Conservation (phyloP, 2,329 filamentous ascomycete genomes). For the Rutstroemia sp. region DNA sequence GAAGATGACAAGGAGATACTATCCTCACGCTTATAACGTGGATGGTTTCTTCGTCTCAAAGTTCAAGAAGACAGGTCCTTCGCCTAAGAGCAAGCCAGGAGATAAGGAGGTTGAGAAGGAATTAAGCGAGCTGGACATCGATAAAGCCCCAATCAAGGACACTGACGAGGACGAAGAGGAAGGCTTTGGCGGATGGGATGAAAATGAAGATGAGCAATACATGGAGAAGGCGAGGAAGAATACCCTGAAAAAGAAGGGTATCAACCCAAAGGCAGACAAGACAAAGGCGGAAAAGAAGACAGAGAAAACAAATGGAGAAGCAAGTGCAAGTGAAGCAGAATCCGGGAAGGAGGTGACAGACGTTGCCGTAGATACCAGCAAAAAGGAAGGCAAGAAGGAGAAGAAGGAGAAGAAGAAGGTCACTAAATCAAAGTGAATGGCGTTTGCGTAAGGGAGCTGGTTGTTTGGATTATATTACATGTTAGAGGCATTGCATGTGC, state of each 20-base stretch:
- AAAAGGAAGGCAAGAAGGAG: not conserved
- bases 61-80: conserved; percentile 84
- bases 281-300: conserved; percentile 16
- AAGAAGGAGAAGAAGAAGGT: conserved; percentile 8
- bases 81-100: conserved; percentile 43
- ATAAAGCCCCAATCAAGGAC: conserved; percentile 55
- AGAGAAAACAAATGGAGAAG: conserved; percentile 2
- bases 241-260: conserved; percentile 63
- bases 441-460: not conserved
- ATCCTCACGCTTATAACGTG: conserved; percentile 88
- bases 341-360: not conserved
- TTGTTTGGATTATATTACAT: not conserved
- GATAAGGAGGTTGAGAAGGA: conserved; percentile 23
- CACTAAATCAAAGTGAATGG: conserved; percentile 3
- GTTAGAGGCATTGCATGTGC: not conserved
- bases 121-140: conserved; percentile 44
- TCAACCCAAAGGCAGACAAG: conserved; percentile 58
- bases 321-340: not conserved
- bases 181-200: conserved; percentile 66
- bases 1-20: conserved; percentile 77
- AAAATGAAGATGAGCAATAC: conserved; percentile 63
- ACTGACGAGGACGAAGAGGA: conserved; percentile 35
- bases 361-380: not conserved
- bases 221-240: conserved; percentile 69
- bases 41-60: conserved; percentile 99